These are phyloP conservation scores for Aspergillus ochraceus DNA, from an alignment of 2,329 filamentous ascomycete species.

Conservation along the genomic window DNA sequence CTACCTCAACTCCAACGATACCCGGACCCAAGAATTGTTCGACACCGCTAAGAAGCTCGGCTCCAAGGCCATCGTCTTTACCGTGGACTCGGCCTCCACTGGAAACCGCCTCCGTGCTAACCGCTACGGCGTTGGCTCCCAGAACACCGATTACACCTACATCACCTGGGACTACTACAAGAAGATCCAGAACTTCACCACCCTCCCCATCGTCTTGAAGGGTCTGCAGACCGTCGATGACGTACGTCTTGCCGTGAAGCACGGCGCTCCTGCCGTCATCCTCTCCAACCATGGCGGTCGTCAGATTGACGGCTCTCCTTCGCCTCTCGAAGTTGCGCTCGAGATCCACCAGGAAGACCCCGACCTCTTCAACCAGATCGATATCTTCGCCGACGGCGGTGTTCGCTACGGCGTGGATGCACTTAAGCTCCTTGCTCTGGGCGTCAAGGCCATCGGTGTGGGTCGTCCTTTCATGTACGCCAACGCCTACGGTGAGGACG, in stretches of 20 bases:
- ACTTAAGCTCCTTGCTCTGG: conserved; percentile 54
- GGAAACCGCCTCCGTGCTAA: conserved; percentile 63
- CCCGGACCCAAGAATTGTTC: conserved; percentile 8
- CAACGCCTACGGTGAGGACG: conserved; percentile 22
- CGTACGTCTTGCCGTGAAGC: conserved; percentile 17
- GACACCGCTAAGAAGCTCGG: conserved; percentile 62
- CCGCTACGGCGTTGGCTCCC: conserved; percentile 7
- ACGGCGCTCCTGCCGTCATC: conserved; percentile 46
- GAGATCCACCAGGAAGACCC: conserved; percentile 52
- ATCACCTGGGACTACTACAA: conserved; percentile 10
- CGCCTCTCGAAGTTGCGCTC: conserved; percentile 49
- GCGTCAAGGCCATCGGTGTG: conserved; percentile 53
- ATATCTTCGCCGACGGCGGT: conserved; percentile 55
- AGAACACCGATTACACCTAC: conserved; percentile 3
- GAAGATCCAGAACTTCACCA: conserved; percentile 6
- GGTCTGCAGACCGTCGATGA: conserved; percentile 20
- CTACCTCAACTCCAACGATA: conserved; percentile 10
- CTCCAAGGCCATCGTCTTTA: conserved; percentile 82
- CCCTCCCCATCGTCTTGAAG: conserved; percentile 16
- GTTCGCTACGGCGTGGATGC: conserved; percentile 53
- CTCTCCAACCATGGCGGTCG: conserved; percentile 58
- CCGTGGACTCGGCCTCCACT: conserved; percentile 83
- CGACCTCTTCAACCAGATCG: conserved; percentile 48
- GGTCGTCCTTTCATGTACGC: conserved; percentile 34
- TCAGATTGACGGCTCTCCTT: conserved; percentile 49